These are phyloP conservation scores for Paraphoma chrysanthemicola DNA, from an alignment of 2,329 filamentous ascomycete species.

Conservation along the genomic window DNA sequence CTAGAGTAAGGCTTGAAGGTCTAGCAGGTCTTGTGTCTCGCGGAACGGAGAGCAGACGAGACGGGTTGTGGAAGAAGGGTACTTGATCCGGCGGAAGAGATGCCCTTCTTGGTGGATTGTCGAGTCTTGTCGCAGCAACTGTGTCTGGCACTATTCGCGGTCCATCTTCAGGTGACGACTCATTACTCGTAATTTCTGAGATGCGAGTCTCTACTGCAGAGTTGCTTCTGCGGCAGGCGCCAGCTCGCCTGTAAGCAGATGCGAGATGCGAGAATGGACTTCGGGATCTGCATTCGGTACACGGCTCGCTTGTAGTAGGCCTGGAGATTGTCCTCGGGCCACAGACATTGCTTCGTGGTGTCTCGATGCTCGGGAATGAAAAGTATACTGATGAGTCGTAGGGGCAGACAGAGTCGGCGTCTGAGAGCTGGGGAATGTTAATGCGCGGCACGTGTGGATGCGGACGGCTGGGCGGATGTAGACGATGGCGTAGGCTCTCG, in stretches of 20 bases:
- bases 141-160: conserved; percentile 14
- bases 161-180: conserved; percentile 6
- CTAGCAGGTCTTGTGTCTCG: background rate
- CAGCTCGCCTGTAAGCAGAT: background rate
- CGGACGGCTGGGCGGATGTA: background rate
- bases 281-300: conserved; percentile 14
- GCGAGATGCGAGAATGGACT: conserved; percentile 18
- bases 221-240: background rate
- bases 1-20: background rate
- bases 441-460: conserved; percentile 1
- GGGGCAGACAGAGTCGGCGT: conserved; percentile 14
- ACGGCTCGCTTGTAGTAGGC: conserved; percentile 11
- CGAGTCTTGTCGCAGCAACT: conserved; percentile 13
- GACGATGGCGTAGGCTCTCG: background rate
- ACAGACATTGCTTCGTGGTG: conserved; percentile 17
- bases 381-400: conserved; percentile 25
- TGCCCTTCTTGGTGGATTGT: conserved; percentile 17
- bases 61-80: background rate
- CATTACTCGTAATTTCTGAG: conserved; percentile 1
- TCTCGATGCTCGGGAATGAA: conserved; percentile 28
- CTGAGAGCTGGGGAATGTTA: conserved; percentile 10
- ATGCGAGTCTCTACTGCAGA: background rate
- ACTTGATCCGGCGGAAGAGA: conserved; percentile 6
- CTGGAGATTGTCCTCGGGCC: conserved; percentile 12
- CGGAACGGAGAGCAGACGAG: background rate